These are phyloP conservation scores for Backusella mclennaniae DNA, from an alignment of 192 early-diverging fungal species.

Conservation along the genomic window DNA sequence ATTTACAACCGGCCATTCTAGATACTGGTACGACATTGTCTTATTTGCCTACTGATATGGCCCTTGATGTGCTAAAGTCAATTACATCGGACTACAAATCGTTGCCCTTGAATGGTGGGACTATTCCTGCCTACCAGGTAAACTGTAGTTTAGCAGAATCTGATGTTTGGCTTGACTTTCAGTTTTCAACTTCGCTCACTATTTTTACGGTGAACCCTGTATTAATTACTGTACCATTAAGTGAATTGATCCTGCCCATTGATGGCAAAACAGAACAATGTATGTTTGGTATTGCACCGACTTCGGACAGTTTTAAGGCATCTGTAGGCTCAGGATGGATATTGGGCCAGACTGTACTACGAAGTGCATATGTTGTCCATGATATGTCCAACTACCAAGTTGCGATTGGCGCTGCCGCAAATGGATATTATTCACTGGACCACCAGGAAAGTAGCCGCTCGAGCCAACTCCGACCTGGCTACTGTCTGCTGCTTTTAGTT, in stretches of 20 bases:
- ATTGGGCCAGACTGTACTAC: constrained; percentile 21
- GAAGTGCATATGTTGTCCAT: constrained; percentile 23
- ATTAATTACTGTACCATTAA: constrained; percentile 9
- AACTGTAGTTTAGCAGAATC: constrained; percentile 2
- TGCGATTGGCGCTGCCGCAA: constrained; percentile 15
- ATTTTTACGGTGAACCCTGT: background rate
- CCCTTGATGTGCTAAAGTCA: background rate
- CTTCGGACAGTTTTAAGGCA: background rate
- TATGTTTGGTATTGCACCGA: constrained; percentile 33
- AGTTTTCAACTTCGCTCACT: constrained; percentile 7
- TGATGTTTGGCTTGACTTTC: constrained; percentile 18
- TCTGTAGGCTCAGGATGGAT: constrained; percentile 19
- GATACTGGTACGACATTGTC: constrained; percentile 33
- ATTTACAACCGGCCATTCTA: constrained; percentile 18
- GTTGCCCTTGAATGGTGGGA: background rate
- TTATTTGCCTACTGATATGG: constrained; percentile 12
- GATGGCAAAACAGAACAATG: constrained; percentile 20
- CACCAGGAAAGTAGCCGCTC: background rate
- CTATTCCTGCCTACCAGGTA: constrained; percentile 13
- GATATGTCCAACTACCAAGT: constrained; percentile 27
- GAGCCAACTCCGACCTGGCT: background rate
- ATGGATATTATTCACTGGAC: constrained; percentile 9
- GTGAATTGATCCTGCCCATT: constrained; percentile 18
- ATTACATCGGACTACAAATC: constrained; percentile 4
- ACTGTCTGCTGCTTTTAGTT: background rate